Base-by-base conservation (phyloP, 768 basidiomycete genomes). In the Hypholoma fasciculare region DNA sequence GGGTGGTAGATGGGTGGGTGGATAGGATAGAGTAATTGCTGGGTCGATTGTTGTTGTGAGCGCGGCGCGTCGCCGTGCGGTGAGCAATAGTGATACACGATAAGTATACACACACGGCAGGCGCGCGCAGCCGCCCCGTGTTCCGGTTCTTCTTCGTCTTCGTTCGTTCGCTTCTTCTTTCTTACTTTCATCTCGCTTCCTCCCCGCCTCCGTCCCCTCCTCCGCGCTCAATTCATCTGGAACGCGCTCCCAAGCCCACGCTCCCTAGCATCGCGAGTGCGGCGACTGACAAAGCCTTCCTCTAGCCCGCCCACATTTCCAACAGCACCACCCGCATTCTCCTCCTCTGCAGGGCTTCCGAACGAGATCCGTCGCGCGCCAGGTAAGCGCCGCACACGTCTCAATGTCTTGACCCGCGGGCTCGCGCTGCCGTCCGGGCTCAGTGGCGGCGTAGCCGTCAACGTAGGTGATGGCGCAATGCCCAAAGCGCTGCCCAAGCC, bases 181-280 rank as follows among this genome's bases (percentile, higher is more conserved):
- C 49, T 23, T 14, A 43, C 9, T 34, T 30, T 57, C 27, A 27
- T n/a, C 38, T 46, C 53, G 16, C 23, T 36, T 36, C 52, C 30
- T 17, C 27, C 20, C 39, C 49, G 17, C 34, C 34, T 57, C 52
- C 52, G 50, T 17, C 49, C 30, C 53, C 19, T 19, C 43, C 23
- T 20, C 43, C 37, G 30, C 26, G 5, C 49, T 67, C 59, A 73
- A 53, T 64, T 56, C 59, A 75, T 56, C 60, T 73, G 71, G 54
- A 93, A 90, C 26, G 90, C 90, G 65, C 89, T 91, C 27, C 82
- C 90, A 50, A 92, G 63, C 73, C 65, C 61, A 74, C 77, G 30
- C 76, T 26, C 56, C 56, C 59, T 51, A 23, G 50, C 46, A 42
- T 19, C 5, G 55, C 60, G 43, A 73, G 72, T 53, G 26, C 46